Evolutionary conservation across 202 grass and related monocot genomes (phyloP), one percentile per base, ranked within the genome.

Genomic region (Setaria italica): DNA sequence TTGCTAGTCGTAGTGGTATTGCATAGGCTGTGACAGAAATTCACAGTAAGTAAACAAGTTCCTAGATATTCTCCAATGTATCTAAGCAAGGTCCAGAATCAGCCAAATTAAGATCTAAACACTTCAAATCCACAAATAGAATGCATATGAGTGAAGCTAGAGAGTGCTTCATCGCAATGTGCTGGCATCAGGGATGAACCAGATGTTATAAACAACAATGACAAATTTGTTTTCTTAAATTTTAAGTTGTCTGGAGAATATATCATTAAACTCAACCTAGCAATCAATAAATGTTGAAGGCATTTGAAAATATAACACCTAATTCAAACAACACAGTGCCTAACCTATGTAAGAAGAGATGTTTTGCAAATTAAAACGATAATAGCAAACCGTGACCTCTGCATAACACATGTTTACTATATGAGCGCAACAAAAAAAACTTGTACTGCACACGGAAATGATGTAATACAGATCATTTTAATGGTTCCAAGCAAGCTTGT

Each of bases 1-100:
- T 92, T 84, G 91, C 96, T 99, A 70, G 96, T 96, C 33, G 96
- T 85, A 59, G 75, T 94, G 53, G 93, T 99, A 17, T 99, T 96
- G 92, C 96, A 99, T 73, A 99, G 87, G 73, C 93, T 99, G 91
- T 20, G 25, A 81, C 7, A 13, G 20, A 87, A 90, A 94, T 84
- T 25, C n/a, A 53, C 29, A 64, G 74, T 56, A 21, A 80, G 32
- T 50, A 80, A 48, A 70, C 59, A 69, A 46, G 71, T 16, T 68
- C 11, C 19, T 1, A 59, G 33, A 76, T 20, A 41, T 41, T 8
- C 2, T 48, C 48, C 62, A 62, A 48, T 34, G 46, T 16, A 49
- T 62, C 9, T 60, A 82, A 19, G 5, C 41, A 72, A 59, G 67
- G 3, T 51, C 71, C 30, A 30, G 2, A 33, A 37, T 78, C 54